Conservation (phyloP, 768 basidiomycete species). For the Mycena haematopus region DNA sequence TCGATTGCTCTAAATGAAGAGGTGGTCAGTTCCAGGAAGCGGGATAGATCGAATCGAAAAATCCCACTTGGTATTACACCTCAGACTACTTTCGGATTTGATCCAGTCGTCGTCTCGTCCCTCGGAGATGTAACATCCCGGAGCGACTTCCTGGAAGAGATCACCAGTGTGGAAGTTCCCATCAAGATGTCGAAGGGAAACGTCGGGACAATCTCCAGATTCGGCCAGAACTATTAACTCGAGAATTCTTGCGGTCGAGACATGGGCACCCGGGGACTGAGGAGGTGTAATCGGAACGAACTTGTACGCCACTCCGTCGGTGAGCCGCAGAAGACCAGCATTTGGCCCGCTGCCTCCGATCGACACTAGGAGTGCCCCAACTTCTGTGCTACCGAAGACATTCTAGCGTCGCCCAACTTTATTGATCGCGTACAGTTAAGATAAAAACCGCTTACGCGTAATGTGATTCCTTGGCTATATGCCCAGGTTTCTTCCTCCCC, state of each 20-base stretch:
- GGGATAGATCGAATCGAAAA: slow-evolving; percentile 24
- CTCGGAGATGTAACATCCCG: slow-evolving; percentile 66
- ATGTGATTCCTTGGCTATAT: slow-evolving; percentile 62
- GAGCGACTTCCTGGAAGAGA: slow-evolving; percentile 69
- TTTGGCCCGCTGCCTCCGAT: slow-evolving; percentile 57
- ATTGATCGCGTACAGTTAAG: background rate
- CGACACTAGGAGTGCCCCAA: slow-evolving; percentile 74
- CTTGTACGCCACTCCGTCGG: slow-evolving; percentile 71
- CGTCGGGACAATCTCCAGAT: slow-evolving; percentile 74
- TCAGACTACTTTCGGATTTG: slow-evolving; percentile 78
- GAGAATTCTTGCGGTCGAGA: slow-evolving; percentile 60
- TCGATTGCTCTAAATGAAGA: slow-evolving; percentile 67
- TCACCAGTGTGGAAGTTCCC: slow-evolving; percentile 85
- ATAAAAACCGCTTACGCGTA: slow-evolving; percentile 55
- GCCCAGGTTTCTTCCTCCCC: slow-evolving; percentile 79
- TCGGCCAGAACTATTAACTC: slow-evolving; percentile 74
- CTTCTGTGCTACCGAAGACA: slow-evolving; percentile 83
- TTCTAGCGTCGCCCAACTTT: slow-evolving; percentile 51
- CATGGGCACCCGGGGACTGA: slow-evolving; percentile 51
- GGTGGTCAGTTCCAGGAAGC: slow-evolving; percentile 20
- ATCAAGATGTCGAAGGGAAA: slow-evolving; percentile 61
- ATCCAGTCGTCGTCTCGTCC: slow-evolving; percentile 89
- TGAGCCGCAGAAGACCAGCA: slow-evolving; percentile 57
- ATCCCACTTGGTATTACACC: slow-evolving; percentile 74
- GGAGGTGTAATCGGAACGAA: slow-evolving; percentile 63